phyloP scores from a whole-genome alignment of 495 filamentous ascomycete species.

The Penicillium fimorum region DNA sequence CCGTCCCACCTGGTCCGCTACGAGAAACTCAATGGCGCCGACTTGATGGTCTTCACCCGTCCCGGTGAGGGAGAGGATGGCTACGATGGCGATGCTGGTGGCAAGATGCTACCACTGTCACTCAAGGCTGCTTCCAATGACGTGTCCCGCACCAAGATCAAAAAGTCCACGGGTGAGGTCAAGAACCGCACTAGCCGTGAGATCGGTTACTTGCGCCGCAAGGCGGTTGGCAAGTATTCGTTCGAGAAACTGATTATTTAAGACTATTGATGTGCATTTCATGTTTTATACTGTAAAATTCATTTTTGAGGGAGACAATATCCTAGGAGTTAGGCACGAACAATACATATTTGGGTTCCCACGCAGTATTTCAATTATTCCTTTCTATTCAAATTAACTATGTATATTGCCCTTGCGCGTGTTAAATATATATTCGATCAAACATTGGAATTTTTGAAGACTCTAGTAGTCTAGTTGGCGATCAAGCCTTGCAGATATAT shows the following conservation, averaged over 20 bases:
- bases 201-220: conserved; percentile 68
- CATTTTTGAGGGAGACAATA: conserved; percentile 22
- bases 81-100: conserved; percentile 33
- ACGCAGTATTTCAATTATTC: not conserved
- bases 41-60: conserved; percentile 38
- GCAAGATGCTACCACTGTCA: conserved; percentile 62
- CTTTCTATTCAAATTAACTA: not conserved
- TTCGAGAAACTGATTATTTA: conserved; percentile 68
- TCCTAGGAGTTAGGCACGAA: conserved; percentile 25
- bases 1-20: conserved; percentile 32
- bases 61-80: conserved; percentile 36
- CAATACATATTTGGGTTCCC: conserved; percentile 8
- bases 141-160: conserved; percentile 49
- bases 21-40: conserved; percentile 46
- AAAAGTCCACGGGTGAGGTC: conserved; percentile 53
- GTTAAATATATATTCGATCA: not conserved
- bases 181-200: conserved; percentile 63
- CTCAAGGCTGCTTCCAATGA: conserved; percentile 63
- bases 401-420: conserved; percentile 5
- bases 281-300: conserved; percentile 26
- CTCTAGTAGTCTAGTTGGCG: not conserved
- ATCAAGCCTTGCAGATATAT: conserved; percentile 10
- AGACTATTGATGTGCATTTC: conserved; percentile 14
- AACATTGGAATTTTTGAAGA: not conserved
- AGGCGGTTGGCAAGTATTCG: conserved; percentile 72